Percentiles rank a stretch among this genome's conserved stretches.
Conservation (phyloP, 2,329 filamentous ascomycete genomes). For the Fusarium penzigii region DNA sequence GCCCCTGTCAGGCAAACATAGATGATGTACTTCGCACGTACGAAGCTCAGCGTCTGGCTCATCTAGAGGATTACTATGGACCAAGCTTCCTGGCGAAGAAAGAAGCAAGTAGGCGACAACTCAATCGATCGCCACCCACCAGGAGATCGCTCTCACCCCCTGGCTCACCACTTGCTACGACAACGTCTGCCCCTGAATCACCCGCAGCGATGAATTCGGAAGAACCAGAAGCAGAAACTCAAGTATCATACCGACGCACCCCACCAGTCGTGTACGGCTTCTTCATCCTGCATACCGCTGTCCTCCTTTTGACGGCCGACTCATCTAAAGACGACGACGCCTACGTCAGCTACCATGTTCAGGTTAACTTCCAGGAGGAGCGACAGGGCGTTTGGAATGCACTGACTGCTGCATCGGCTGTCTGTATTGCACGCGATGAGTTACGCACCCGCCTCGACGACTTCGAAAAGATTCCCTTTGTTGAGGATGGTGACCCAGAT, state of each 20-base stretch:
- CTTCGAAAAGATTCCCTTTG: conserved; percentile 34
- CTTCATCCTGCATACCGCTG: conserved; percentile 42
- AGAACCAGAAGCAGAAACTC: conserved; percentile 9
- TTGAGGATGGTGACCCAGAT: conserved; percentile 42
- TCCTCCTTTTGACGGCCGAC: conserved; percentile 43
- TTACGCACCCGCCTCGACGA: conserved; percentile 36
- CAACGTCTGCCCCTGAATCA: conserved; percentile 1
- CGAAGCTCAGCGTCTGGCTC: background rate
- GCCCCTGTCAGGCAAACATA: conserved; percentile 1
- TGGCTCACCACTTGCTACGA: background rate
- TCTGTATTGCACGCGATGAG: conserved; percentile 43
- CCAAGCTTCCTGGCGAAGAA: background rate
- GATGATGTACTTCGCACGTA: conserved; percentile 10
- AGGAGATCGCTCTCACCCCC: background rate
- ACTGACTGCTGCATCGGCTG: conserved; percentile 42
- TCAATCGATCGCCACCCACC: background rate
- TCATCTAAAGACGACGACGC: conserved; percentile 36
- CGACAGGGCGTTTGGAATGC: conserved; percentile 48
- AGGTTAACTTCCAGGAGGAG: conserved; percentile 40
- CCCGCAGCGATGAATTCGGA: background rate
- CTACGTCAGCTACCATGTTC: conserved; percentile 46
- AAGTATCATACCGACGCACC: conserved; percentile 26
- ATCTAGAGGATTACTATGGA: background rate
- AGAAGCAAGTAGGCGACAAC: background rate
- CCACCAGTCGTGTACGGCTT: conserved; percentile 47